Evolutionary conservation across 1,139 yeast genomes (phyloP).

Genomic region (Suhomyces yuchorum): DNA sequence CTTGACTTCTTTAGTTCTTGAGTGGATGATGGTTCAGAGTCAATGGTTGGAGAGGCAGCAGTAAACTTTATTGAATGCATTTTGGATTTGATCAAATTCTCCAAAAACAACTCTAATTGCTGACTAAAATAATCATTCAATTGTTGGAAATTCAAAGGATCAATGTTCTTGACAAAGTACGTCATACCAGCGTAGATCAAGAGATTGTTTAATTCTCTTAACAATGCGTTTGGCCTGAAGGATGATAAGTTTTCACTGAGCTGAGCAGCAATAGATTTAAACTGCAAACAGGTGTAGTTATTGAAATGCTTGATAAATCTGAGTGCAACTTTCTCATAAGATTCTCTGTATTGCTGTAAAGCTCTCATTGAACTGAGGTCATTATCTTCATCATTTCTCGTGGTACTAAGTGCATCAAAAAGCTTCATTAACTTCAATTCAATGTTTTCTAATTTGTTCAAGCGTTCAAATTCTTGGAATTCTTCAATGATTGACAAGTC

Average conservation of each 20-base stretch:
- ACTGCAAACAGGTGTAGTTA: conserved; percentile 45
- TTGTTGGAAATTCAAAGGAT: conserved; percentile 20
- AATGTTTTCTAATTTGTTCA: conserved; percentile 45
- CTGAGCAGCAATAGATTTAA: conserved; percentile 39
- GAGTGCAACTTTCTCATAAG: conserved; percentile 59
- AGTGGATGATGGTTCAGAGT: conserved; percentile 11
- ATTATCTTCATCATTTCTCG: conserved; percentile 48
- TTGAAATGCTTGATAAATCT: conserved; percentile 55
- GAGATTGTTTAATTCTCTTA: conserved; percentile 43
- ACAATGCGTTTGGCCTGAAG: conserved; percentile 27
- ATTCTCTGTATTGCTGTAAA: conserved; percentile 63
- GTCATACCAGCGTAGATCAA: conserved; percentile 63
- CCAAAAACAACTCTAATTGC: conserved; percentile 32
- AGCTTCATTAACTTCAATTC: conserved; percentile 64
- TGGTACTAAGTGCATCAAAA: conserved; percentile 64
- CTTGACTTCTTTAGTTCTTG: conserved; percentile 32
- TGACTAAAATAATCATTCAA: conserved; percentile 33
- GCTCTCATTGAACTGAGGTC: conserved; percentile 74
- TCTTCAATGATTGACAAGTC: conserved; percentile 53
- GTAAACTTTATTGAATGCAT: conserved; percentile 26
- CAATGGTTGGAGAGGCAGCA: conserved; percentile 2
- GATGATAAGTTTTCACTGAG: conserved; percentile 27
- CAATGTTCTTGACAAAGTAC: conserved; percentile 62
- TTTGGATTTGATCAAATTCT: conserved; percentile 27
- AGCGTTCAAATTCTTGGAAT: conserved; percentile 52